phyloP scores from a whole-genome alignment of 257 asterid species.

The Solanum gandarillasii region DNA sequence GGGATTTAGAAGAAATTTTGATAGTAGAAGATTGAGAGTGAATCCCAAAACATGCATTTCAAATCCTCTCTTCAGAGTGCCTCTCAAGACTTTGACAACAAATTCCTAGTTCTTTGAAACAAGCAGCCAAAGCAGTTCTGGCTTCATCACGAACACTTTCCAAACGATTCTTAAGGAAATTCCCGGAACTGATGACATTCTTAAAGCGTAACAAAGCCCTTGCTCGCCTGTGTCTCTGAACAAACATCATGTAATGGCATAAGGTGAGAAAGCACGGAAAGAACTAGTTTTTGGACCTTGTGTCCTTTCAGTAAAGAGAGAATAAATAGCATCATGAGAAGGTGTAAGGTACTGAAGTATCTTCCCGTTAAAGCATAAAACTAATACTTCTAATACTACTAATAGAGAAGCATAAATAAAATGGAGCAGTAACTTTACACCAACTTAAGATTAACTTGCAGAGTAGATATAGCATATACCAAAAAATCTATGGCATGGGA shows the following conservation, averaged over 20 bases:
- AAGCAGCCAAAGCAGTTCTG: constrained; percentile 77
- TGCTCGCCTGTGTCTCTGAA: constrained; percentile 87
- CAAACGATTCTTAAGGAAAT: constrained; percentile 59
- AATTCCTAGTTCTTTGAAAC: constrained; percentile 87
- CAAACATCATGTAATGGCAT: constrained; percentile 6
- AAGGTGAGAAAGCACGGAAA: not conserved
- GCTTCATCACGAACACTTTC: constrained; percentile 93
- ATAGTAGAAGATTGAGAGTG: constrained; percentile 66
- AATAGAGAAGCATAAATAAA: not conserved
- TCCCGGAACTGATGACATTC: constrained; percentile 33
- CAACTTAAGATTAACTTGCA: not conserved
- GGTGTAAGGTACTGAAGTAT: not conserved
- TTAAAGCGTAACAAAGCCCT: constrained; percentile 73
- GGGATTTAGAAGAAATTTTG: constrained; percentile 51
- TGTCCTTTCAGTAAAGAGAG: not conserved
- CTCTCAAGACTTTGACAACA: constrained; percentile 59
- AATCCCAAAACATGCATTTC: constrained; percentile 87
- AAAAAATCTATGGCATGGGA: not conserved
- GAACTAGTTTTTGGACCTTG: not conserved
- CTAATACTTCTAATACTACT: not conserved
- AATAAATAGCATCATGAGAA: not conserved
- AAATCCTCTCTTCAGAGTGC: constrained; percentile 70
- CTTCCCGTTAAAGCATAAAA: not conserved
- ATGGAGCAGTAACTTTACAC: not conserved
- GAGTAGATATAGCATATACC: not conserved